Evolutionary conservation across 1,284 basidiomycete species (phyloP).

Genomic region (Sporisorium scitamineum): DNA sequence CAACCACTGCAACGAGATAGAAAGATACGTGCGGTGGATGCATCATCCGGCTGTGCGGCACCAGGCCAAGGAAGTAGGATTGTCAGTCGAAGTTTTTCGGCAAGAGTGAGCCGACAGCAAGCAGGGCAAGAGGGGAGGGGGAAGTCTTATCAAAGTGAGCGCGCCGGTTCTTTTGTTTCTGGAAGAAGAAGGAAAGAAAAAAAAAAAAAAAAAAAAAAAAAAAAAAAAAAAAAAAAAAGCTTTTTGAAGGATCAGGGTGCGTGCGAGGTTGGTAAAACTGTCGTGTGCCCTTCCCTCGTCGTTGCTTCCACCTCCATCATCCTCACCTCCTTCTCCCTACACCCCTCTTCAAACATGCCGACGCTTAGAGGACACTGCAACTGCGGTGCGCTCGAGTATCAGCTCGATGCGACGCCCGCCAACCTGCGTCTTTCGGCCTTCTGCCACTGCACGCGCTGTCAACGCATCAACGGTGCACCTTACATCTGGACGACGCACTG

Average conservation of each 20-base stretch:
- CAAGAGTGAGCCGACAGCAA: too few species aligned
- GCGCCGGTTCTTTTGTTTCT: neutral
- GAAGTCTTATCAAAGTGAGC: neutral
- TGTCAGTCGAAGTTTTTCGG: too few species aligned
- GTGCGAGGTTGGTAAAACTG: constrained; percentile 1
- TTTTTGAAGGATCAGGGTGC: too few species aligned
- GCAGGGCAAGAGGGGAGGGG: too few species aligned
- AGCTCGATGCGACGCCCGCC: constrained; percentile 24
- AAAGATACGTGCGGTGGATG: too few species aligned
- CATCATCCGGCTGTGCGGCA: too few species aligned
- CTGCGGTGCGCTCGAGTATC: constrained; percentile 48
- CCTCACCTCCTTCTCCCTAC: neutral
- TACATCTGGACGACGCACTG: constrained; percentile 63
- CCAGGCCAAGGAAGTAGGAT: too few species aligned
- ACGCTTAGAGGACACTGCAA: constrained; percentile 47
- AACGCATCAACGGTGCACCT: constrained; percentile 61
- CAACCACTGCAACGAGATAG: neutral
- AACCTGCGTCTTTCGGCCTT: constrained; percentile 51
- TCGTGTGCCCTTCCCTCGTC: constrained; percentile 12
- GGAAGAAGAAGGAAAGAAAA: neutral
- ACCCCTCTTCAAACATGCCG: constrained; percentile 24
- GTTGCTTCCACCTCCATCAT: constrained; percentile 4
- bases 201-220: neutral
- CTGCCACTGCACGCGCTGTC: constrained; percentile 63
- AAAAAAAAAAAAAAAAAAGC: neutral